These are phyloP conservation scores for Tremellales sp. DNA, from an alignment of 1,284 basidiomycete genomes.

Conservation along the genomic window DNA sequence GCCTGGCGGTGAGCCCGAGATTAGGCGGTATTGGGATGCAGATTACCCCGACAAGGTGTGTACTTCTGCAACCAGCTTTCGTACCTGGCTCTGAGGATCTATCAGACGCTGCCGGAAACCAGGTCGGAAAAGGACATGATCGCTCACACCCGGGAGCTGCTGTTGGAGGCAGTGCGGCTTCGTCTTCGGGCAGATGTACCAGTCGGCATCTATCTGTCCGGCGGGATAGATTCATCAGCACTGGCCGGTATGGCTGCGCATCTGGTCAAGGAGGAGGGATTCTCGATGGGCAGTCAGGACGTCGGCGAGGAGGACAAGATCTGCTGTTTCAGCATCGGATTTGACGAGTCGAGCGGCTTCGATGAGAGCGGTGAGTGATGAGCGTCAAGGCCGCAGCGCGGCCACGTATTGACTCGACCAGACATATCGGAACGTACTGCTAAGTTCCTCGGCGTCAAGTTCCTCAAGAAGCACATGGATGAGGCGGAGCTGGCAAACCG, in stretches of 20 bases:
- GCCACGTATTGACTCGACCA: conserved; percentile 8
- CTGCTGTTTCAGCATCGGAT: conserved; percentile 25
- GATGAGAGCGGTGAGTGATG: conserved; percentile 29
- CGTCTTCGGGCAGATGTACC: conserved; percentile 50
- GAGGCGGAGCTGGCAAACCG: conserved; percentile 46
- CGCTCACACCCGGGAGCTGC: conserved; percentile 36
- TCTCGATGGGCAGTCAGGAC: conserved; percentile 22
- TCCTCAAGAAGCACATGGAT: conserved; percentile 46
- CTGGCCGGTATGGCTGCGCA: conserved; percentile 49
- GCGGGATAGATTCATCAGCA: conserved; percentile 49
- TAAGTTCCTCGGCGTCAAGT: conserved; percentile 46
- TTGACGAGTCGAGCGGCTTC: conserved; percentile 35
- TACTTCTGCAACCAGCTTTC: neutral
- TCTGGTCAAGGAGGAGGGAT: conserved; percentile 43
- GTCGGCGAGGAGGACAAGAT: conserved; percentile 1
- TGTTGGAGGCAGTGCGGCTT: conserved; percentile 47
- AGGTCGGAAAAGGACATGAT: conserved; percentile 45
- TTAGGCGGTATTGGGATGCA: conserved; percentile 44
- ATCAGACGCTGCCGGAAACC: conserved; percentile 15
- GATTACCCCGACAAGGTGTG: conserved; percentile 36
- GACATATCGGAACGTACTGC: conserved; percentile 47
- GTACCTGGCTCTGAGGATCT: neutral
- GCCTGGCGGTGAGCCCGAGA: conserved; percentile 44
- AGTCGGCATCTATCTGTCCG: conserved; percentile 49
- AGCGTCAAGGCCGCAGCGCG: neutral